Conservation (phyloP, 306 rosid species). For the Urtica urens region DNA sequence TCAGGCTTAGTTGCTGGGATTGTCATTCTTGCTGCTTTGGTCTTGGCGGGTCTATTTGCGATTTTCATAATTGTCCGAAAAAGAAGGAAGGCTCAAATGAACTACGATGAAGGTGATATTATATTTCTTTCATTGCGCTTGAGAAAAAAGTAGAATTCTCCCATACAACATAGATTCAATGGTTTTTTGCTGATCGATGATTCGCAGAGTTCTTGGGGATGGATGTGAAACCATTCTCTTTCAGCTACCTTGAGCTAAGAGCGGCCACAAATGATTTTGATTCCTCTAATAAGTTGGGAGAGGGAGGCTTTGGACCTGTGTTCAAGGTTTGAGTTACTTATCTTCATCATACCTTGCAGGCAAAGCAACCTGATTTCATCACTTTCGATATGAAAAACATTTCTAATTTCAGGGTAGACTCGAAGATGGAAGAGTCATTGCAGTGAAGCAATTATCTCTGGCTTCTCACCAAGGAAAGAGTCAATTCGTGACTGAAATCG, state of each 20-base stretch:
- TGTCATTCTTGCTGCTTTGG: constrained; percentile 37
- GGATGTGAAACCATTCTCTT: constrained; percentile 56
- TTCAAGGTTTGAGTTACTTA: constrained; percentile 33
- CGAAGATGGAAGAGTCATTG: constrained; percentile 62
- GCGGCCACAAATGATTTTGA: constrained; percentile 58
- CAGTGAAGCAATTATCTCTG: constrained; percentile 67
- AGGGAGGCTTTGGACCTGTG: constrained; percentile 92
- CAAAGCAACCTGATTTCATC: background rate
- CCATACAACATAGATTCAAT: background rate
- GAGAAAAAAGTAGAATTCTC: too few relatives aligned
- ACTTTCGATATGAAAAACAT: background rate
- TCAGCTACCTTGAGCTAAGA: constrained; percentile 49
- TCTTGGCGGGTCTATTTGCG: constrained; percentile 17
- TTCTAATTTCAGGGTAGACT: constrained; percentile 44
- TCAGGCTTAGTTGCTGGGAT: constrained; percentile 49
- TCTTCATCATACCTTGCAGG: background rate
- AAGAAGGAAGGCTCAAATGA: constrained; percentile 25
- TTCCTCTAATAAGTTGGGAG: constrained; percentile 58
- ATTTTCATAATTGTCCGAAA: constrained; percentile 23
- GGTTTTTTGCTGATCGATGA: background rate
- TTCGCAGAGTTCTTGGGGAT: constrained; percentile 55
- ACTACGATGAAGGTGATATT: constrained; percentile 41
- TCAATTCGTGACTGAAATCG: constrained; percentile 77
- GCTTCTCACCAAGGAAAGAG: constrained; percentile 75
- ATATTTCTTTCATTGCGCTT: background rate